Evolutionary conservation across 2,329 filamentous ascomycete species (phyloP).

Genomic region (Plenodomus biglobosus): DNA sequence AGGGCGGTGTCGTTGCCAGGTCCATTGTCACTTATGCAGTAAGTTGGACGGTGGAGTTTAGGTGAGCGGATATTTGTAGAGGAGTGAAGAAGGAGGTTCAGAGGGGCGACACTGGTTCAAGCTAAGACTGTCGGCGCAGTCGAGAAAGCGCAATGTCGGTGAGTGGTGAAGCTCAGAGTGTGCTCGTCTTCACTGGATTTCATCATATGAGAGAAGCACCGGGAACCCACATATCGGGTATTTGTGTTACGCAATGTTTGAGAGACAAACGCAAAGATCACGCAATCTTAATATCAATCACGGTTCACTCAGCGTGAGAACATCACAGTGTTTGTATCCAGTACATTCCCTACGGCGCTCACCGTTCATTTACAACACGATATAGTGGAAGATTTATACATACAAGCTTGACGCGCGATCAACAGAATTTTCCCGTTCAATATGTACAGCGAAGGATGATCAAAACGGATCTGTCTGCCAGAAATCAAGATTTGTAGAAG

Average conservation of each 20-base stretch:
- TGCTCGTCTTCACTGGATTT: neutral
- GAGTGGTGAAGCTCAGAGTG: neutral
- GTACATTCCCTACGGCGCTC: too few relatives aligned
- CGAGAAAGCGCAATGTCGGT: neutral
- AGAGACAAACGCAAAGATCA: neutral
- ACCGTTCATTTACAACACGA: too few relatives aligned
- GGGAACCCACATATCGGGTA: neutral
- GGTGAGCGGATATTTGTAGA: neutral
- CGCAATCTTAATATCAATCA: neutral
- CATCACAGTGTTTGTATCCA: too few relatives aligned
- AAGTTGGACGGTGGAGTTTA: neutral
- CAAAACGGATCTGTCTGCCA: constrained; percentile 32
- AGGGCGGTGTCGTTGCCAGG: neutral
- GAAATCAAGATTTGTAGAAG: constrained; percentile 32
- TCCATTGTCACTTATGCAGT: neutral
- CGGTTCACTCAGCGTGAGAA: too few relatives aligned
- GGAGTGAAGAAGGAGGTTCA: neutral
- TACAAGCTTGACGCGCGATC: neutral
- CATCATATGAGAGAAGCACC: neutral
- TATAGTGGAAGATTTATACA: neutral
- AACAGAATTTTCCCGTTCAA: neutral
- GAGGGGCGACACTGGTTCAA: neutral
- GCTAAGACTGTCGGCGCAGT: neutral
- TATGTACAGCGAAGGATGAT: neutral
- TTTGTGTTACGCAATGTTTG: neutral